Base-by-base conservation (phyloP, 2,329 filamentous ascomycete species). In the Monilinia fructigena region DNA sequence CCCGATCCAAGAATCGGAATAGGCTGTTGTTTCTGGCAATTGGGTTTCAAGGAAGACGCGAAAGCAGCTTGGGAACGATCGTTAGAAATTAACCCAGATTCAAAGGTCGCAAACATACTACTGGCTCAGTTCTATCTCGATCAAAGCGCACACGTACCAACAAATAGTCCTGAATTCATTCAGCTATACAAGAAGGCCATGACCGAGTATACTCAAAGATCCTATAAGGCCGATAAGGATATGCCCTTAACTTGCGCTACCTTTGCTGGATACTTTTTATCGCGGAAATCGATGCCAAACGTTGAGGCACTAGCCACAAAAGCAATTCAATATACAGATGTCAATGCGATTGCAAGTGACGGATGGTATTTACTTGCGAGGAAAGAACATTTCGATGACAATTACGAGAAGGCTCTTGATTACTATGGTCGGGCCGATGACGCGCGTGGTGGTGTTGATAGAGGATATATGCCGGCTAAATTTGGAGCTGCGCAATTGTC, bases 1-100 rank as follows among this genome's bases (percentile, higher is more conserved):
- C 95, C 95, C 0, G 95, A 99, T 77, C 96, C 95, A 72, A 87
- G 96, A 72, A 94, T 99, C 72, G 95, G 95, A 65, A 94, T 99
- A 74, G 95, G 95, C 55, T 95, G 92, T 78, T 99, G 95, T 81
- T 89, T 97, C 77, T 99, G 96, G 95, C 92, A 97, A 77, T 83
- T 99, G 38, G 93, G 93, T 14, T 93, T 92, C 81, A 97, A 96
- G 77, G 92, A 96, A 45, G 92, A 97, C 74, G 95, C 96, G 10
- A 94, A 91, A 75, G 81, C 83, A 58, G 94, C 95, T 16, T 99
- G 95, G 95, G 90, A 96, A 75, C 85, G 95, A 70, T 88, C 90
- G 16, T 80, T 97, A 38, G 91, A 96, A 75, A 84, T 97, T 75
- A 87, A 84, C 74, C 88, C 91, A 0, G 85, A 93, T 31, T 96